Base-by-base conservation (phyloP, 2,329 filamentous ascomycete species). In the Penicillium paneum region DNA sequence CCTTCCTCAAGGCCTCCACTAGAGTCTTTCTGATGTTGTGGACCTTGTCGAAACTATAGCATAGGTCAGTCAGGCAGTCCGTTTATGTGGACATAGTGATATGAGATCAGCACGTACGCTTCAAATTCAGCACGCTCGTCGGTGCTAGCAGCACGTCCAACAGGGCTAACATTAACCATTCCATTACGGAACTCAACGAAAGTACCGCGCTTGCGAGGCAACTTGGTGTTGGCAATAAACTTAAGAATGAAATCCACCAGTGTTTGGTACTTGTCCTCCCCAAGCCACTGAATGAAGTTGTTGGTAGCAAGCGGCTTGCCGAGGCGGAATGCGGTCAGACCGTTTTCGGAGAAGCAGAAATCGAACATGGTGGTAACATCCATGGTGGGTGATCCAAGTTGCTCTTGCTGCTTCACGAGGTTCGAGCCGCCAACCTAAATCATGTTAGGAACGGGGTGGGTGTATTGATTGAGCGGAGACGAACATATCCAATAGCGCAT, bases 301-400 rank as follows among this genome's bases (percentile, higher is more conserved):
- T 88, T 88, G 67, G 85, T 86, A 1, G 87, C 80, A 54, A 97
- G 84, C 52, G 83, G 81, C 72, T 86, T 76, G 67, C 93, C 94
- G 68, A 92, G 78, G 70, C 91, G 91, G 81, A 83, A 96, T 40
- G 93, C 94, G 1, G 89, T 95, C 64, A 99, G 84, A 11, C 94
- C 94, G 78, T 99, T 99, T 80, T 99, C 94, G 55, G 91, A 81
- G 79, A 99, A 99, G 83, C 89, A 94, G 79, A 90, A 99, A 81
- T 99, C 94, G 80, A 99, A 99, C 68, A 97, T 86, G 58, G 84
- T 80, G 49, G 86, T 91, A 58, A 97, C 93, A 64, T 79, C 73
- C 64, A 87, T 81, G 54, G 82, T 78, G 26, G 83, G 73, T 4
- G 84, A 82, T 72, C 91, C 91, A 58, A 97, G 84, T 79, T 97